Conservation (phyloP, 441 rosid genomes). For the Erodium trifolium region DNA sequence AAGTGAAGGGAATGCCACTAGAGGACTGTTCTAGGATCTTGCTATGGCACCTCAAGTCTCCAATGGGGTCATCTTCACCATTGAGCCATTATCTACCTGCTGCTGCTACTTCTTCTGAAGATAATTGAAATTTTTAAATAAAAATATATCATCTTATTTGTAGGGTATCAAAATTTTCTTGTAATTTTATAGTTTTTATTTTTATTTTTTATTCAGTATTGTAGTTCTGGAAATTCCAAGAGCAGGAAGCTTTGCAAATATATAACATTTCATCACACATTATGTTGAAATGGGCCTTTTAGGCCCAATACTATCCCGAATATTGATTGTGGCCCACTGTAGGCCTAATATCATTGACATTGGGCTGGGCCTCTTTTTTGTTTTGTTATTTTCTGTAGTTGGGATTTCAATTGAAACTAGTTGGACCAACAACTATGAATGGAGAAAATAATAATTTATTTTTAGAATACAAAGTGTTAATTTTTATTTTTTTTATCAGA, state of each 20-base stretch:
- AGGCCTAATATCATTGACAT: not conserved
- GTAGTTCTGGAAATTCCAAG: not conserved
- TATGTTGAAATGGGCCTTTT: not conserved
- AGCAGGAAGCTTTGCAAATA: not conserved
- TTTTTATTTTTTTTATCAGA: too few relatives aligned
- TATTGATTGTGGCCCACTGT: not conserved
- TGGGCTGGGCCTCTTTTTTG: not conserved
- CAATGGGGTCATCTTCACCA: conserved; percentile 19
- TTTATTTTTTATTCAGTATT: not conserved
- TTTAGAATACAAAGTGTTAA: too few relatives aligned
- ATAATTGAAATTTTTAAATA: not conserved
- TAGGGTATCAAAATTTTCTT: not conserved
- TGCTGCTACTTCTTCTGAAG: not conserved
- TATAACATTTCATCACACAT: not conserved
- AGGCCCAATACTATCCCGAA: not conserved
- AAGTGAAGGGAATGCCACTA: conserved; percentile 63
- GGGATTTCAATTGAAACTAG: too few relatives aligned
- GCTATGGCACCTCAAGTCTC: conserved; percentile 72
- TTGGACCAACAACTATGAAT: too few relatives aligned
- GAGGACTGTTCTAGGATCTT: conserved; percentile 75
- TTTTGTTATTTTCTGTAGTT: too few relatives aligned
- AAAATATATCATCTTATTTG: too few relatives aligned
- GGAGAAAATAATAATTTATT: too few relatives aligned
- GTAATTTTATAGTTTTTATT: not conserved
- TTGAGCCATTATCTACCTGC: not conserved